These are phyloP conservation scores for Ophiostoma piceae DNA, from an alignment of 2,329 filamentous ascomycete species.

Conservation along the genomic window DNA sequence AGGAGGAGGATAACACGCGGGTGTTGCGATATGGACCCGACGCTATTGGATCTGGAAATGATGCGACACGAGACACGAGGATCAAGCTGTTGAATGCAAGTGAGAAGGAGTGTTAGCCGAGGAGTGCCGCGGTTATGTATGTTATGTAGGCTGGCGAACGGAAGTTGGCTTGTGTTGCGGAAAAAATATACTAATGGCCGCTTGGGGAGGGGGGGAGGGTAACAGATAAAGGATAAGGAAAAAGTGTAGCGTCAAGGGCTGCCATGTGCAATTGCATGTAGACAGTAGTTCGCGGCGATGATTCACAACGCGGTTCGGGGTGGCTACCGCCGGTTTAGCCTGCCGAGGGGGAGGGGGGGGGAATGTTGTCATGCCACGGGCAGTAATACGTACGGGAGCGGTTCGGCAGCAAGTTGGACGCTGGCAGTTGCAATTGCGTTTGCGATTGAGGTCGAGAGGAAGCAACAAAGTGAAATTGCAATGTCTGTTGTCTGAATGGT, in stretches of 20 bases:
- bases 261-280: neutral
- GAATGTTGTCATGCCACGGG: neutral
- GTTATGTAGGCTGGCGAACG: slow-evolving; percentile 14
- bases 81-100: slow-evolving; percentile 9
- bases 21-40: slow-evolving; percentile 18
- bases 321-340: slow-evolving; percentile 15
- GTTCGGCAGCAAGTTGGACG: slow-evolving; percentile 17
- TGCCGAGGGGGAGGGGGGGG: slow-evolving; percentile 9
- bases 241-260: slow-evolving; percentile 1
- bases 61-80: neutral
- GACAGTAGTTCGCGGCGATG: neutral
- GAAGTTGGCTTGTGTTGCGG: slow-evolving; percentile 11
- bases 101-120: slow-evolving; percentile 24
- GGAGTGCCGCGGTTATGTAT: slow-evolving; percentile 25
- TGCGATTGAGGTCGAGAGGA: slow-evolving; percentile 5
- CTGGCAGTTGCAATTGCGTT: neutral
- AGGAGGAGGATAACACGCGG: neutral
- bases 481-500: neutral
- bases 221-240: slow-evolving; percentile 16
- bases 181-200: slow-evolving; percentile 18
- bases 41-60: slow-evolving; percentile 23
- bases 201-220: slow-evolving; percentile 8
- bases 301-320: slow-evolving; percentile 14
- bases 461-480: neutral
- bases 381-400: slow-evolving; percentile 16